Evolutionary conservation across 495 filamentous ascomycete species (phyloP), one percentile per base, ranked within the genome.

Genomic region (Astrocystis sublimbata): DNA sequence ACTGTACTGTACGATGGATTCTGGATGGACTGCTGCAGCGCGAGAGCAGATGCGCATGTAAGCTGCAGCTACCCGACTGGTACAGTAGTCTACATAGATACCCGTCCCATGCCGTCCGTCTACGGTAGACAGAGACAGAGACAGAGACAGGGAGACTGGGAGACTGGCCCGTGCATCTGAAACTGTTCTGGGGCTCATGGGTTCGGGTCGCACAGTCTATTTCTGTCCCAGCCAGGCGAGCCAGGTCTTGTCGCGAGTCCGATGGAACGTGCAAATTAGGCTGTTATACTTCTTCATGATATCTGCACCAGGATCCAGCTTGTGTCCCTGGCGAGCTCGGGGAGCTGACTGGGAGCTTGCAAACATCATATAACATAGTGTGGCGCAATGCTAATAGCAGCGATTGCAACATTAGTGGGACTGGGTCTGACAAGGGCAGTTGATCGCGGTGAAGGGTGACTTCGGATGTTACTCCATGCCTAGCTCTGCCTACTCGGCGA

Each of bases 61-160:
- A 13, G 36, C 47, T 61, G 58, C 58, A 35, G 46, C 58, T 49
- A 47, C 56, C 56, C 56, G 56, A 58, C 56, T 58, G 56, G 56
- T n/a, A n/a, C 28, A 47, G 56, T 19, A 19, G 30, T 47, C 23
- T 33, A 8, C 17, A 43, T n/a, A n/a, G n/a, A n/a, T n/a, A n/a
- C n/a, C n/a, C n/a, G n/a, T n/a, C n/a, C n/a, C n/a, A n/a, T n/a
- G n/a, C n/a, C 54, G 12, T 23, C 30, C 49, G 28, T 35, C 30
- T 23, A 12, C 49, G 49, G 49, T 52, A 52, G 49, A 35, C 28
- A 36, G 33, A 36, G 33, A 36, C 6, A 36, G 33, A 36, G 33
- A 36, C 6, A 36, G 33, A 36, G 33, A 36, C 6, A 36, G 43
- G 19, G 19, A 46, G 21, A 19, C 2, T n/a, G 26, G 33, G 3